These are phyloP conservation scores for Bolboschoenoplectus hybrid DNA, from an alignment of 202 grass and related monocot genomes.

Conservation along the genomic window DNA sequence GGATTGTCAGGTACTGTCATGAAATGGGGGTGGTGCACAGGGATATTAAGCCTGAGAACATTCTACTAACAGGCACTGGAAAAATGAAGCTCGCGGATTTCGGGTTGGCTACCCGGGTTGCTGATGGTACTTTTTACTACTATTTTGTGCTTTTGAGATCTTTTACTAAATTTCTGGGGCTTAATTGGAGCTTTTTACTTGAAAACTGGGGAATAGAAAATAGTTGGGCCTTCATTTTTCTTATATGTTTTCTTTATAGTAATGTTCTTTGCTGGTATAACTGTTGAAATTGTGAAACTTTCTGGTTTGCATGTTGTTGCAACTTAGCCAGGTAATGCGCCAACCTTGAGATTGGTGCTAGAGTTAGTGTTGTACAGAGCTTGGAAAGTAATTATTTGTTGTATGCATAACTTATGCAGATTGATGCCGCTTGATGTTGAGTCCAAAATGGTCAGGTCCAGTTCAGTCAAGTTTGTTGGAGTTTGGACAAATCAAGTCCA, in stretches of 20 bases:
- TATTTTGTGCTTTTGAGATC: slow-evolving; percentile 21
- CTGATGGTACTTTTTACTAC: slow-evolving; percentile 57
- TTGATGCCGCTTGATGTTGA: slow-evolving; percentile 7
- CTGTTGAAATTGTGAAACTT: slow-evolving; percentile 1
- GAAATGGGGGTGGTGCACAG: slow-evolving; percentile 93
- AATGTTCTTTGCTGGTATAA: not conserved
- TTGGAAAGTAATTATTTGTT: slow-evolving; percentile 24
- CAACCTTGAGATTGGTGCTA: not conserved
- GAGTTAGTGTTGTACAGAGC: slow-evolving; percentile 23
- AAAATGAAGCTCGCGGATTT: slow-evolving; percentile 89
- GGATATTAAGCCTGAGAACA: slow-evolving; percentile 95
- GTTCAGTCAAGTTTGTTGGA: slow-evolving; percentile 33
- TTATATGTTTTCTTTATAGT: not conserved
- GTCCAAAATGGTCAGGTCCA: slow-evolving; percentile 19
- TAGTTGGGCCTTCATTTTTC: not conserved
- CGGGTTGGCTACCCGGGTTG: slow-evolving; percentile 76
- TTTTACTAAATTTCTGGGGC: not conserved
- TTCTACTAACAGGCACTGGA: slow-evolving; percentile 66
- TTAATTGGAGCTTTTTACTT: not conserved
- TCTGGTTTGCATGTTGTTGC: not conserved
- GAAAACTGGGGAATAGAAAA: not conserved
- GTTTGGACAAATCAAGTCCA: slow-evolving; percentile 20
- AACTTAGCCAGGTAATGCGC: slow-evolving; percentile 10
- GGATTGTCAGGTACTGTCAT: slow-evolving; percentile 86
- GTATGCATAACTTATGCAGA: slow-evolving; percentile 33